Conservation (phyloP, 305 asterid species). For the Fraxinus latifolia region DNA sequence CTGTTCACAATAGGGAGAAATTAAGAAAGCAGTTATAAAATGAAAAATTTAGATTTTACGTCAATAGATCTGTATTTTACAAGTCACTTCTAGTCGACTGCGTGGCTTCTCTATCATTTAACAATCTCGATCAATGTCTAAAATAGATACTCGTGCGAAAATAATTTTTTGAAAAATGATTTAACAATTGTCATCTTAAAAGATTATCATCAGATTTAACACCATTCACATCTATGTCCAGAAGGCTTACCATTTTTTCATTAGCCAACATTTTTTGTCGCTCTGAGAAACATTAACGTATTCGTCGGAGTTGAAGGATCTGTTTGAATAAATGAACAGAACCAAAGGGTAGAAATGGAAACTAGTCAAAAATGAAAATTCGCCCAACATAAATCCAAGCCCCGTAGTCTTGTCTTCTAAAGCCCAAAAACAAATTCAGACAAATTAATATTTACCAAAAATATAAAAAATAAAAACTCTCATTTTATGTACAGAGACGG, state of each 20-base stretch:
- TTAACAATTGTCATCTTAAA: neutral
- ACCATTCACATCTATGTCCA: neutral
- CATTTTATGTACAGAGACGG: conserved; percentile 10
- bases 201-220: neutral
- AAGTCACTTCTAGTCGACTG: neutral
- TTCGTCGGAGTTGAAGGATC: neutral
- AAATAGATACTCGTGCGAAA: neutral
- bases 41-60: neutral
- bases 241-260: neutral
- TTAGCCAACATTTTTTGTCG: neutral
- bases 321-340: neutral
- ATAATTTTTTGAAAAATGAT: neutral
- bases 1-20: no score
- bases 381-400: neutral
- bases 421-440: neutral
- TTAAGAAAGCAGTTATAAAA: neutral
- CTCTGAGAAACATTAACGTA: neutral
- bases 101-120: neutral
- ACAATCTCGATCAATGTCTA: neutral
- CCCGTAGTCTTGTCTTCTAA: neutral
- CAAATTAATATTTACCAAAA: neutral
- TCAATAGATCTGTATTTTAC: neutral
- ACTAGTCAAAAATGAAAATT: neutral
- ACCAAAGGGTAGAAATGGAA: neutral
- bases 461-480: conserved; percentile 5